Conservation (phyloP, 1,139 yeast genomes). For the Diutina neorugosa region DNA sequence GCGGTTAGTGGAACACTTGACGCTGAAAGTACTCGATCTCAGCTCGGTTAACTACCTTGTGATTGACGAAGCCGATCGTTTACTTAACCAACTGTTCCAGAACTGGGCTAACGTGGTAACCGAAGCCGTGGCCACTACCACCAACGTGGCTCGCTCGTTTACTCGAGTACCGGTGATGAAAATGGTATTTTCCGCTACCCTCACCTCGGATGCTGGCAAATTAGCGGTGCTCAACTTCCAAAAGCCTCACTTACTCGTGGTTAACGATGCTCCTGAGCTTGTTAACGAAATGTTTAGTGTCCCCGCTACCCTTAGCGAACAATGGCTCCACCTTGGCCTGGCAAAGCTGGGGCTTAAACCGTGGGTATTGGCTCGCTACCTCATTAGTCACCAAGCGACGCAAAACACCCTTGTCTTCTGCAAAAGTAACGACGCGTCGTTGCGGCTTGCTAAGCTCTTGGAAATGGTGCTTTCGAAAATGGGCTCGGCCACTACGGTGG, state of each 20-base stretch:
- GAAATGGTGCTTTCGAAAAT: conserved; percentile 27
- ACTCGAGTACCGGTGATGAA: conserved; percentile 19
- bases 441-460: conserved; percentile 58
- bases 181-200: conserved; percentile 82
- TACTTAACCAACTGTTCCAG: conserved; percentile 83
- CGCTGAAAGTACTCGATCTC: conserved; percentile 25
- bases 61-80: conserved; percentile 90
- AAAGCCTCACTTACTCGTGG: conserved; percentile 60
- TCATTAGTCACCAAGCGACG: conserved; percentile 21
- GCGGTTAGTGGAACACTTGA: conserved; percentile 79
- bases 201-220: conserved; percentile 87
- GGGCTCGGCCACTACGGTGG: conserved; percentile 7
- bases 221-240: conserved; percentile 56
- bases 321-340: conserved; percentile 36
- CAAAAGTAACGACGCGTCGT: conserved; percentile 77
- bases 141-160: background rate
- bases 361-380: conserved; percentile 46
- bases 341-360: conserved; percentile 64
- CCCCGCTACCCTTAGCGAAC: conserved; percentile 46
- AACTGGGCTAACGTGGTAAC: conserved; percentile 73
- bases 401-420: conserved; percentile 54
- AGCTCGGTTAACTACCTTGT: conserved; percentile 54
- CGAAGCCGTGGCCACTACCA: background rate
- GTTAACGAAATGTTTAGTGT: conserved; percentile 42
- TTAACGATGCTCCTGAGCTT: conserved; percentile 42